Base-by-base conservation (phyloP, 2,329 filamentous ascomycete genomes). In the Monosporascus ibericus region DNA sequence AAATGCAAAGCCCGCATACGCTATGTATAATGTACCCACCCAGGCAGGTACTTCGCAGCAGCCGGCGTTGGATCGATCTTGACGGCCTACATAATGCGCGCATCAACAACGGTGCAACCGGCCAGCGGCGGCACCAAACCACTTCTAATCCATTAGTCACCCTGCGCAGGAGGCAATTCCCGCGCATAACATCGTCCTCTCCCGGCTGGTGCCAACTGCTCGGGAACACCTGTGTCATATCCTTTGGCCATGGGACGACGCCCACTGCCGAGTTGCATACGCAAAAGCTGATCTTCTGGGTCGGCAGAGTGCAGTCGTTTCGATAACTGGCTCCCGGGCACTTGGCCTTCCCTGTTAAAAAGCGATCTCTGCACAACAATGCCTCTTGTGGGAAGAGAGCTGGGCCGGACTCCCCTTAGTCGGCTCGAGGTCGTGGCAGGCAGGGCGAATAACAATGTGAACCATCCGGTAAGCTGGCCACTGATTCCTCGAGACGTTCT, bases 201-300 rank as follows among this genome's bases (percentile, higher is more conserved):
- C 34, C 37, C 24, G 47, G 15, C 36, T 20, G 55, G 56, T 50
- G 47, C 58, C 59, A 27, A 36, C 46, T 40, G 50, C 44, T 51
- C 55, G 57, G 59, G 54, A 52, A 40, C 52, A 42, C 52, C 50
- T 52, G 44, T 50, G 42, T 55, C 34, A 52, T 55, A 53, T 54
- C 46, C 48, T 56, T 50, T 57, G 52, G 46, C 30, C 46, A 47
- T 52, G 22, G 18, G 50, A 47, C 48, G 52, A 57, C 52, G 57
- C 42, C 53, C 50, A 51, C 38, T 52, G 61, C 58, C 60, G 60
- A 58, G 49, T 52, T 55, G 62, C 60, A 61, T 57, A 57, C 61
- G 60, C 60, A 56, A 40, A 54, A 59, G 63, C 62, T 57, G 56
- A 58, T 65, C 57, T 58, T 58, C 55, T 60, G 58, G 59, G 58